phyloP scores from a whole-genome alignment of 1,284 basidiomycete species.

The Boletus albobrunnescens region DNA sequence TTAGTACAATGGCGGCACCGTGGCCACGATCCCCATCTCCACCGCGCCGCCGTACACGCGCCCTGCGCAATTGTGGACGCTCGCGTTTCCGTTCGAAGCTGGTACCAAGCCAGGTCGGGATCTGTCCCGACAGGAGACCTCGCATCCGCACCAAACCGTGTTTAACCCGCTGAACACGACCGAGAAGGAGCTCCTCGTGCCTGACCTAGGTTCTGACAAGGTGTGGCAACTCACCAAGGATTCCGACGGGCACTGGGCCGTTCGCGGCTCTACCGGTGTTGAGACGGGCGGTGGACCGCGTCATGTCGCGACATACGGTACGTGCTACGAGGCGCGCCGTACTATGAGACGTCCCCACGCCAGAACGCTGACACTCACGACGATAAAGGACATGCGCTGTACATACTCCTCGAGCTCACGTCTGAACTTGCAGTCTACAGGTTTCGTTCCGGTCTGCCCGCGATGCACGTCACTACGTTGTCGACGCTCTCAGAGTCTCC shows the following conservation, averaged over 20 bases:
- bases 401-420: slow-evolving; percentile 62
- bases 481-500: slow-evolving; percentile 45
- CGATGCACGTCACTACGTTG: slow-evolving; percentile 35
- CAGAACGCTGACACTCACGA: background rate
- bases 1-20: slow-evolving; percentile 59
- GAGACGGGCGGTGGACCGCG: slow-evolving; percentile 62
- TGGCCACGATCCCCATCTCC: slow-evolving; percentile 51
- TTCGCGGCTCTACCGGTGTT: slow-evolving; percentile 42
- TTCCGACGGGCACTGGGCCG: slow-evolving; percentile 42
- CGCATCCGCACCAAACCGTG: slow-evolving; percentile 69
- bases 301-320: slow-evolving; percentile 61
- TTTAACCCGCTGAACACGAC: slow-evolving; percentile 34
- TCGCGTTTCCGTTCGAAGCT: slow-evolving; percentile 38
- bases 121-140: slow-evolving; percentile 52
- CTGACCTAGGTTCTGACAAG: slow-evolving; percentile 67
- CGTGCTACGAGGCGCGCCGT: too few relatives aligned
- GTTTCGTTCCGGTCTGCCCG: slow-evolving; percentile 33
- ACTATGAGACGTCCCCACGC: background rate
- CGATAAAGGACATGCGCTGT: slow-evolving; percentile 49
- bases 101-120: slow-evolving; percentile 56
- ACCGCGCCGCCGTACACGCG: slow-evolving; percentile 43
- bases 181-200: slow-evolving; percentile 58
- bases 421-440: slow-evolving; percentile 53
- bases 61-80: slow-evolving; percentile 26
- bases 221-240: slow-evolving; percentile 51